phyloP scores from a whole-genome alignment of 2,329 filamentous ascomycete genomes.

The Aspergillus sp. region DNA sequence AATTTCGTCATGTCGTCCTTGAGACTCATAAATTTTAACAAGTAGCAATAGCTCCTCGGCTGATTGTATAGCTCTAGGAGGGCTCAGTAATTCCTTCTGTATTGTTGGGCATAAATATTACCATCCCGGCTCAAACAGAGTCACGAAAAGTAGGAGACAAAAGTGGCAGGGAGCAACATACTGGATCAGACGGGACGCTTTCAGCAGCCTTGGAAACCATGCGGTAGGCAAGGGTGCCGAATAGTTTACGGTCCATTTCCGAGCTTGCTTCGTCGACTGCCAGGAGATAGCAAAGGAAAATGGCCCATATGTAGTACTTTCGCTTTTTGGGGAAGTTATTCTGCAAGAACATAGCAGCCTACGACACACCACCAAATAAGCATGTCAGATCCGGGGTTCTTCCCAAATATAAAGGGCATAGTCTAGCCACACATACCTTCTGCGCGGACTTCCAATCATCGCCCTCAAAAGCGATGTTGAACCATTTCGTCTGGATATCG shows the following conservation, averaged over 20 bases:
- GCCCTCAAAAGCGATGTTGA: constrained; percentile 41
- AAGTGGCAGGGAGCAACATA: constrained; percentile 26
- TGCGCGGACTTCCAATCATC: constrained; percentile 50
- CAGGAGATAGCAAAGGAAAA: constrained; percentile 47
- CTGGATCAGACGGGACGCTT: constrained; percentile 44
- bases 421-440: constrained; percentile 40
- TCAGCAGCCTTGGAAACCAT: constrained; percentile 50
- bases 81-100: constrained; percentile 43
- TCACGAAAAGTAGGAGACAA: neutral
- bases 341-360: constrained; percentile 52
- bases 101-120: constrained; percentile 14
- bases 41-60: constrained; percentile 48
- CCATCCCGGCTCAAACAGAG: constrained; percentile 18
- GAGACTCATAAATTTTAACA: constrained; percentile 44
- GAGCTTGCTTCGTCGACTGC: constrained; percentile 36
- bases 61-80: constrained; percentile 46
- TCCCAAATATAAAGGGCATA: neutral
- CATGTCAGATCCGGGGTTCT: neutral
- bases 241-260: constrained; percentile 46
- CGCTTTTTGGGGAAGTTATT: constrained; percentile 50
- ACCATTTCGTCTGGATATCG: constrained; percentile 48
- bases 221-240: constrained; percentile 52
- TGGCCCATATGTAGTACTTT: constrained; percentile 52
- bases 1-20: constrained; percentile 40
- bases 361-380: constrained; percentile 10